A percentile compares a stretch with the other conserved stretches of the same genome.
phyloP scores from a whole-genome alignment of 2,329 filamentous ascomycete species.

The Beauveria scarabaeidicola region DNA sequence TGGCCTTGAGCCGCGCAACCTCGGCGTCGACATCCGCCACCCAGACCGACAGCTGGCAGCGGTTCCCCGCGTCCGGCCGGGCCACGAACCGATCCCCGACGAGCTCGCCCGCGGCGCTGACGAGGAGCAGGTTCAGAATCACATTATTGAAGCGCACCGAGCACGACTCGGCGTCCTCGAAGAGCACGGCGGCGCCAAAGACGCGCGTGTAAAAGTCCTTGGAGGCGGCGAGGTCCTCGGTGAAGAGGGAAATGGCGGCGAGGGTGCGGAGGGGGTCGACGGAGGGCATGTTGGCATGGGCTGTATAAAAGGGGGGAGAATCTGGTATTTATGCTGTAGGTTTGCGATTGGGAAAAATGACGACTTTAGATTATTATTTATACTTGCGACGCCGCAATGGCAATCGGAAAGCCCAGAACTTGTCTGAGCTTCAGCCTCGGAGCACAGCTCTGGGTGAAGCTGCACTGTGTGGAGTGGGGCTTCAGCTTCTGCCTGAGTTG shows the following conservation, averaged over 20 bases:
- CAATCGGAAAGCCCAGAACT: background rate
- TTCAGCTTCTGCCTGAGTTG: background rate
- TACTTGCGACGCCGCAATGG: background rate
- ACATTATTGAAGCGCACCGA: constrained; percentile 12
- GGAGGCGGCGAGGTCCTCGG: constrained; percentile 7
- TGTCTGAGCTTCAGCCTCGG: too few species aligned
- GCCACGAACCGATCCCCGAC: constrained; percentile 8
- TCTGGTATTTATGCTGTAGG: background rate
- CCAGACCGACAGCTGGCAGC: constrained; percentile 13
- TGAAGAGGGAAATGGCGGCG: constrained; percentile 13
- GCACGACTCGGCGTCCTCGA: constrained; percentile 13
- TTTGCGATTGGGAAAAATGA: background rate
- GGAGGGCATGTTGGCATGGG: background rate
- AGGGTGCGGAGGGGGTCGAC: constrained; percentile 7
- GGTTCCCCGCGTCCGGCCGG: constrained; percentile 1
- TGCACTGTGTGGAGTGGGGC: background rate
- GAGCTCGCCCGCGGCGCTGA: background rate
- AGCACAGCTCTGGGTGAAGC: background rate
- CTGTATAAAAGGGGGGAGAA: background rate
- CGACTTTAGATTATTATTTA: background rate
- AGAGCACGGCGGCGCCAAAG: constrained; percentile 11
- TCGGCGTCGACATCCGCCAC: constrained; percentile 13
- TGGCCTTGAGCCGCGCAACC: constrained; percentile 2
- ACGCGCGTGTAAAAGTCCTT: constrained; percentile 6
- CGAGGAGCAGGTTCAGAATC: constrained; percentile 8